Evolutionary conservation across 2,329 filamentous ascomycete species (phyloP).

Genomic region (Monosporascus sp.): DNA sequence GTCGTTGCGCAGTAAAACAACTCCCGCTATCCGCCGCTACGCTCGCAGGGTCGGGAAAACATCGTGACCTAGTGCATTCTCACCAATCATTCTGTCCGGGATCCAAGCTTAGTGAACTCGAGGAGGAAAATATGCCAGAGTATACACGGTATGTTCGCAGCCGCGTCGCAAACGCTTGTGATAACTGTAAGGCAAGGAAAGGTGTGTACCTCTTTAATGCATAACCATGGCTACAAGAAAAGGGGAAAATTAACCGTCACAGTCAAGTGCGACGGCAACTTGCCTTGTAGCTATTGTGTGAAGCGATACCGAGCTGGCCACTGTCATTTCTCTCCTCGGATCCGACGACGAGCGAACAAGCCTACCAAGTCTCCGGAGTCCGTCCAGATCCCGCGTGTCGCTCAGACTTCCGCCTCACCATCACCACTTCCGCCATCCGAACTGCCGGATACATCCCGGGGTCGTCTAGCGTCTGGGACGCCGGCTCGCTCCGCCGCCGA

Average conservation of each 20-base stretch:
- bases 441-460: neutral
- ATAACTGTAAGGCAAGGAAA: conserved; percentile 49
- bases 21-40: conserved; percentile 11
- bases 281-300: conserved; percentile 47
- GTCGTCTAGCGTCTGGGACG: neutral
- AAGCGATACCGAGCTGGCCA: conserved; percentile 35
- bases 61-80: neutral
- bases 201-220: conserved; percentile 12
- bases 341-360: conserved; percentile 28
- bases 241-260: neutral
- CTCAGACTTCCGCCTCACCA: neutral
- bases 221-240: neutral
- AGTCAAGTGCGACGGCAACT: conserved; percentile 49
- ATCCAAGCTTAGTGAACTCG: neutral
- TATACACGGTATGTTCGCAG: conserved; percentile 18
- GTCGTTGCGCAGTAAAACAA: too few relatives aligned
- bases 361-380: conserved; percentile 14
- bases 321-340: conserved; percentile 44
- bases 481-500: conserved; percentile 6
- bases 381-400: conserved; percentile 4
- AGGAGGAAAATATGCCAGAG: conserved; percentile 2
- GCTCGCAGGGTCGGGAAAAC: neutral
- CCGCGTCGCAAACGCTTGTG: conserved; percentile 49
- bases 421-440: conserved; percentile 5
- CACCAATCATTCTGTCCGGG: neutral